A percentile compares a stretch with the other conserved stretches of the same genome.
Evolutionary conservation across 331 rosid species (phyloP).

Genomic region (Prunus yedoensis): DNA sequence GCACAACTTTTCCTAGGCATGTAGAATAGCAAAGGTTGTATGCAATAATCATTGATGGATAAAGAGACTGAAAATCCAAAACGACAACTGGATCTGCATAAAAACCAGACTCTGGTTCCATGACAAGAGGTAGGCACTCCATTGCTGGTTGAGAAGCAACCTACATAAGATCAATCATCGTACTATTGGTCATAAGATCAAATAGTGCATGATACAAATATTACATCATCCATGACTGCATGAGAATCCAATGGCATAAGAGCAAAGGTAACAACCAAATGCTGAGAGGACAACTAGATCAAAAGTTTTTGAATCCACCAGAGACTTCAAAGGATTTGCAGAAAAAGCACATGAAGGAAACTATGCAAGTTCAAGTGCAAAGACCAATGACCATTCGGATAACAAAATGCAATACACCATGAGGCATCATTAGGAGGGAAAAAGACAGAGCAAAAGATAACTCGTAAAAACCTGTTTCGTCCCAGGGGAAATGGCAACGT

Average conservation of each 20-base stretch:
- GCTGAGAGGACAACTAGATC: background rate
- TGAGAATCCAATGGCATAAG: background rate
- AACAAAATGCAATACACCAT: background rate
- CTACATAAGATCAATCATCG: conserved; percentile 33
- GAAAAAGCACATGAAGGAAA: background rate
- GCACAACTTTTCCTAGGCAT: conserved; percentile 75
- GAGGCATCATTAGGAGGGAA: background rate
- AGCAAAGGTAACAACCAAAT: background rate
- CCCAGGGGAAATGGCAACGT: conserved; percentile 89
- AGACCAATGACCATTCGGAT: background rate
- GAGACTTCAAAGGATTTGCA: background rate
- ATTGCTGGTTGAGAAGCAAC: conserved; percentile 99
- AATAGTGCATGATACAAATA: background rate
- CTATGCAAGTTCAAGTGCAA: background rate
- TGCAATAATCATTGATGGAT: conserved; percentile 97
- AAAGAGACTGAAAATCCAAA: conserved; percentile 92
- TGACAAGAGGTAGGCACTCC: conserved; percentile 95
- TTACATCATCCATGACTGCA: background rate
- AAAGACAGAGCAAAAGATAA: conserved; percentile 20
- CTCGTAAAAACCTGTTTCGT: conserved; percentile 62
- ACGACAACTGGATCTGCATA: conserved; percentile 93
- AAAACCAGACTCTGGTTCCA: conserved; percentile 98
- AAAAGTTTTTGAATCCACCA: background rate
- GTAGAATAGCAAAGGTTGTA: conserved; percentile 96
- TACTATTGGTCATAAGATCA: background rate